Conservation (phyloP, 192 early-diverging fungal species). For the Coemansia sp. region DNA sequence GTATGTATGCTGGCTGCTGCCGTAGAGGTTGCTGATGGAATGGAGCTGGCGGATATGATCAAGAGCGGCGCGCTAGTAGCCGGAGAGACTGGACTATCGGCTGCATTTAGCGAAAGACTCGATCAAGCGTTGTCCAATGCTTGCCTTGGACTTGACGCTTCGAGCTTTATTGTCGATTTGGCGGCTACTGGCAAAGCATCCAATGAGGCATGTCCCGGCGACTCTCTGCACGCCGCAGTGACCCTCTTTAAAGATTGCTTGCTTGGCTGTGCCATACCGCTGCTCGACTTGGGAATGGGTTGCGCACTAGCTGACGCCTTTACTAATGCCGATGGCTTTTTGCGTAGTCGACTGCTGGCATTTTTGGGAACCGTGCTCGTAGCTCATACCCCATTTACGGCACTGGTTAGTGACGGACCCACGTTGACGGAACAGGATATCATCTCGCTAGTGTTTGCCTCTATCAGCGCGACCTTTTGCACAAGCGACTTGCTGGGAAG, state of each 20-base stretch:
- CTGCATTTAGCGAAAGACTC: constrained; percentile 21
- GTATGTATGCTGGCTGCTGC: constrained; percentile 24
- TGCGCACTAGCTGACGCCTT: constrained; percentile 17
- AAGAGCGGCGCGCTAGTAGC: constrained; percentile 23
- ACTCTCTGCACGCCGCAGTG: constrained; percentile 27
- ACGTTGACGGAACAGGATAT: constrained; percentile 37
- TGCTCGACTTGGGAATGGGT: constrained; percentile 21
- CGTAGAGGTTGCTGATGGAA: constrained; percentile 24
- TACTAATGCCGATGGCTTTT: neutral
- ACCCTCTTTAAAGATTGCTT: constrained; percentile 37
- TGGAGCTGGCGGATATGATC: constrained; percentile 31
- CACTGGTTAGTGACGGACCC: constrained; percentile 17
- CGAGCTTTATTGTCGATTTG: constrained; percentile 19
- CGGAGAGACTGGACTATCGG: constrained; percentile 12
- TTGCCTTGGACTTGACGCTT: constrained; percentile 36
- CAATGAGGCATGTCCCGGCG: constrained; percentile 24
- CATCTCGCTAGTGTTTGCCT: constrained; percentile 43
- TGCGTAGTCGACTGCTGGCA: constrained; percentile 17
- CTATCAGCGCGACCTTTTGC: constrained; percentile 43
- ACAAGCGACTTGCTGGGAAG: constrained; percentile 22
- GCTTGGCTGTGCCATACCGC: constrained; percentile 35
- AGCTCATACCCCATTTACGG: constrained; percentile 13
- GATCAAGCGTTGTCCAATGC: constrained; percentile 16
- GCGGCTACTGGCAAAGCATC: constrained; percentile 28
- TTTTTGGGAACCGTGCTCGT: constrained; percentile 26